phyloP scores from a whole-genome alignment of 2,329 filamentous ascomycete species.

The Claviceps sp. region DNA sequence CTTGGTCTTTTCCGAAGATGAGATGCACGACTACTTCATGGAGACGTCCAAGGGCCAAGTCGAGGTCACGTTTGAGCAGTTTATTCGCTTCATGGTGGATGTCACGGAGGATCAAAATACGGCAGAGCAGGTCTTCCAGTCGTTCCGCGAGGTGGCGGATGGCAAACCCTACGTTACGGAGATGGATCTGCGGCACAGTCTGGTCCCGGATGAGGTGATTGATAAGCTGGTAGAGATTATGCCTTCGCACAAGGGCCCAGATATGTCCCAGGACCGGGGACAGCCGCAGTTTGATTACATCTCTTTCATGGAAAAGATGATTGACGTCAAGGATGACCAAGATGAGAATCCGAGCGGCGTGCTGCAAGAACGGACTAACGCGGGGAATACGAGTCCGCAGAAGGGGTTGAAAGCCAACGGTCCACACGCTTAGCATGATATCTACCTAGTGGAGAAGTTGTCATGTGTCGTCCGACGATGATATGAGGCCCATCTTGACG shows the following conservation, averaged over 20 bases:
- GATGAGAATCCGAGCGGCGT: conserved; percentile 16
- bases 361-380: conserved; percentile 22
- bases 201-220: conserved; percentile 95
- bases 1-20: conserved; percentile 89
- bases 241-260: conserved; percentile 70
- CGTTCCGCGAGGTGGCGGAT: conserved; percentile 92
- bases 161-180: conserved; percentile 98
- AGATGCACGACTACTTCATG: conserved; percentile 93
- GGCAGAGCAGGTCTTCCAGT: conserved; percentile 95
- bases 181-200: conserved; percentile 84
- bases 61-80: conserved; percentile 92
- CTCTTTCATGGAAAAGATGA: conserved; percentile 86
- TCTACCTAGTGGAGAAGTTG: too few relatives aligned
- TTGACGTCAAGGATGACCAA: conserved; percentile 27
- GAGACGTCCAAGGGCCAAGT: conserved; percentile 70
- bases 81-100: conserved; percentile 98
- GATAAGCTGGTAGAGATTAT: conserved; percentile 82
- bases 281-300: conserved; percentile 91
- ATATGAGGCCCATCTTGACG: too few relatives aligned
- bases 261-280: conserved; percentile 73
- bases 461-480: too few relatives aligned
- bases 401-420: conserved; percentile 24
- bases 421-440: neutral
- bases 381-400: conserved; percentile 19
- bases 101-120: conserved; percentile 98